phyloP scores from a whole-genome alignment of 1,139 yeast genomes.

The Yamadazyma jaroonii region DNA sequence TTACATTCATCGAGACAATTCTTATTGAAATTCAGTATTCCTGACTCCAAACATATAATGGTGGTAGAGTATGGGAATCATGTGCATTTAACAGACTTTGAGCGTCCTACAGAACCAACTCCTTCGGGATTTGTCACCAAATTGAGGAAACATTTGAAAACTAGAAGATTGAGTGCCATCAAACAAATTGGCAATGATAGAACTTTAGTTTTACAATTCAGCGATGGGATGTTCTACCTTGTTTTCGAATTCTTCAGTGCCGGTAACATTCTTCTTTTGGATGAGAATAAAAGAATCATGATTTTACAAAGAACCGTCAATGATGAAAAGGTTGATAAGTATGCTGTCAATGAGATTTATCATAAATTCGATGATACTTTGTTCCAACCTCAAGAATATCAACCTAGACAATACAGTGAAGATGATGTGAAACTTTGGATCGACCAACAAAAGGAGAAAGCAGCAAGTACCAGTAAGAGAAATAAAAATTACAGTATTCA shows the following conservation, averaged over 20 bases:
- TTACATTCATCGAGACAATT: conserved; percentile 72
- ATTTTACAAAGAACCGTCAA: conserved; percentile 80
- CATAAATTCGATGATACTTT: conserved; percentile 53
- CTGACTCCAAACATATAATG: conserved; percentile 74
- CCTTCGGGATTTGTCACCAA: conserved; percentile 88
- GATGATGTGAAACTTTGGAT: conserved; percentile 53
- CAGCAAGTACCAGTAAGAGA: conserved; percentile 24
- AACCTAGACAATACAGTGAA: conserved; percentile 21
- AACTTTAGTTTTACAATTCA: conserved; percentile 73
- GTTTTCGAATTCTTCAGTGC: conserved; percentile 94
- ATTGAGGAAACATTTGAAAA: conserved; percentile 79
- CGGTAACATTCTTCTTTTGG: conserved; percentile 81
- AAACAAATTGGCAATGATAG: conserved; percentile 78
- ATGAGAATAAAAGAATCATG: conserved; percentile 63
- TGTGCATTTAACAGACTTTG: conserved; percentile 74
- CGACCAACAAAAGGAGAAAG: conserved; percentile 29
- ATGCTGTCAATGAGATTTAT: conserved; percentile 73
- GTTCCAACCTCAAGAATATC: conserved; percentile 27
- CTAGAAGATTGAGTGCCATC: conserved; percentile 71
- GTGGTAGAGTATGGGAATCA: conserved; percentile 88
- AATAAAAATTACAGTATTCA: conserved; percentile 61
- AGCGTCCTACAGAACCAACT: conserved; percentile 72
- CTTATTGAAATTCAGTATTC: conserved; percentile 74
- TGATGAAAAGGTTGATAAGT: conserved; percentile 55
- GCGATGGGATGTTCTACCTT: conserved; percentile 74